Base-by-base conservation (phyloP, 192 early-diverging fungal species). In the Backusella tuberculispora region DNA sequence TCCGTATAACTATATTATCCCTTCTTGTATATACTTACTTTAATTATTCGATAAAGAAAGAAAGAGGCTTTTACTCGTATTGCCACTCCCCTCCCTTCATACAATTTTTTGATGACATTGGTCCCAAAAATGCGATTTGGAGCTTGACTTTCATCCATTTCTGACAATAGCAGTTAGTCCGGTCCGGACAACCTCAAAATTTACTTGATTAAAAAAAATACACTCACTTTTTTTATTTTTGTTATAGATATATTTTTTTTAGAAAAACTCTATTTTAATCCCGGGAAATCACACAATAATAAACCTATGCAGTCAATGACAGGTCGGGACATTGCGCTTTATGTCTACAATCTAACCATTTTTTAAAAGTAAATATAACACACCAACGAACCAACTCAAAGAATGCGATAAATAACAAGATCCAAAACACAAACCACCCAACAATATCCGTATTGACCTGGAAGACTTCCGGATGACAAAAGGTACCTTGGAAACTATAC, bases 401-500 rank as follows among this genome's bases (percentile, higher is more conserved):
- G 1, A 48, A 29, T 3, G 69, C 10, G 19, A 80, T 63, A 15
- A 65, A 37, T 4, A 85, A 13, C 1, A 88, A 12, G 8, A 84
- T 24, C 85, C 83, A 88, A 6, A 76, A 73, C 6, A 85, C 63
- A 78, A 86, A 83, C 48, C 77, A 87, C 6, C 74, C 83, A 69
- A 84, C 85, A 21, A 86, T 69, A 10, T 50, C 37, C 21, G 63
- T 71, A 56, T 88, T 83, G 8, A 90, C 69, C n/a, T 72, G 69
- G 14, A 91, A 47, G n/a, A 78, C 44, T 45, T 88, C 73, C 21
- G 83, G 73, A 74, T 93, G 89, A 74, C 92, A 94, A 73, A 85
- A 90, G 1, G 85, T 84, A 1, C 85, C 88, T 60, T 88, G 83
- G 74, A 93, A 93, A 44, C 88, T 88, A 75, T 93, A 93, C 88